Evolutionary conservation across 2,329 filamentous ascomycete species (phyloP), one percentile per base, ranked within the genome.

Genomic region (Xylaria arbuscula): DNA sequence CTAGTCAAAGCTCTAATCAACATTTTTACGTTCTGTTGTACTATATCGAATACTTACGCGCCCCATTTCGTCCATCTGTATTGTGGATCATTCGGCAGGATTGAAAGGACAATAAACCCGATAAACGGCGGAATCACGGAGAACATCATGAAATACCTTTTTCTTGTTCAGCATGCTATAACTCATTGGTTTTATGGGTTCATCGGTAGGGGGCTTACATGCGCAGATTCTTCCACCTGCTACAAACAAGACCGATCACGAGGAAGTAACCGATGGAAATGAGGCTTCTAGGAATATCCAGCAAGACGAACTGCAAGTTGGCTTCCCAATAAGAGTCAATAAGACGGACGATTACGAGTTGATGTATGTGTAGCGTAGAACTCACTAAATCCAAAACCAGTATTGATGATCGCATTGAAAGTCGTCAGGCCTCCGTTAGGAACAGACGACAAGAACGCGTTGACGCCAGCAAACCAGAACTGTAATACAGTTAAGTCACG

Each of bases 51-150:
- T n/a, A 73, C 75, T 69, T 40, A 77, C 72, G 76, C 79, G 62
- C 78, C 77, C 77, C 78, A 81, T 64, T 80, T 81, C 3, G 68
- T 73, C 80, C 80, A 81, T 50, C 78, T 80, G 60, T 79, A 76
- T 40, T 76, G 67, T 3, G 76, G 74, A 40, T 77, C 76, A 54
- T 80, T 79, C 28, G 78, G 76, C 0, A 81, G 71, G 10, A 78
- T 72, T 2, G 80, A 75, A 76, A 81, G 78, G 48, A 81, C 64
- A 24, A 80, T 71, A 64, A 81, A 80, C 0, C 80, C 80, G 3
- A 75, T 73, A 13, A 81, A 77, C 0, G 80, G 79, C 0, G 78
- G 78, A 4, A 81, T 62, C 1, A 78, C 74, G 0, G 79, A 79
- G 17, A 77, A 74, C 57, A 78, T 79, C 80, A 81, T 81, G 62